A percentile compares a stretch with the other conserved stretches of the same genome.
These are phyloP conservation scores for Clonostachys sp. DNA, from an alignment of 2,329 filamentous ascomycete species.

Conservation along the genomic window DNA sequence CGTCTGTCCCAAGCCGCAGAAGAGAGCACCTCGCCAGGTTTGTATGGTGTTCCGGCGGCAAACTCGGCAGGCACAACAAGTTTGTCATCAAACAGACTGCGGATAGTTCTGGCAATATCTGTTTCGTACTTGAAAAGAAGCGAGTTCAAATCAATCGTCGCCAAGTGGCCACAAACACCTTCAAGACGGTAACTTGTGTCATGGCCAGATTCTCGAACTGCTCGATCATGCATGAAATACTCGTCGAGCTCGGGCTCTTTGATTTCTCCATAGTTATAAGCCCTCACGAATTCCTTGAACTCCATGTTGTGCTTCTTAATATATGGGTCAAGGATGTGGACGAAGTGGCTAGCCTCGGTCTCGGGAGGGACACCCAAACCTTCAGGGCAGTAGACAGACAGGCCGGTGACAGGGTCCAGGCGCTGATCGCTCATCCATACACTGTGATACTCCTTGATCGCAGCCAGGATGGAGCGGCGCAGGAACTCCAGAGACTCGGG, in stretches of 20 bases:
- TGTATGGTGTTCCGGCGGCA: constrained; percentile 58
- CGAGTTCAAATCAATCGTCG: constrained; percentile 92
- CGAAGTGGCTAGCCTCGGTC: constrained; percentile 83
- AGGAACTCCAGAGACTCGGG: constrained; percentile 78
- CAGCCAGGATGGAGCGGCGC: constrained; percentile 73
- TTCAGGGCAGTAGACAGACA: constrained; percentile 81
- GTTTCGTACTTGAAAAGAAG: constrained; percentile 95
- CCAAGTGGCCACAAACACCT: constrained; percentile 79
- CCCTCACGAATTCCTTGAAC: constrained; percentile 79
- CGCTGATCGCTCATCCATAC: constrained; percentile 82
- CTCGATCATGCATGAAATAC: constrained; percentile 94
- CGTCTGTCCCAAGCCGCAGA: constrained; percentile 89
- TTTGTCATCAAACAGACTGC: constrained; percentile 76
- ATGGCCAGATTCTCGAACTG: constrained; percentile 93
- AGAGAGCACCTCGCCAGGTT: constrained; percentile 68
- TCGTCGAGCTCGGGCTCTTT: constrained; percentile 85
- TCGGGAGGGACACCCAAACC: constrained; percentile 86
- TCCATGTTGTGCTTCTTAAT: constrained; percentile 77
- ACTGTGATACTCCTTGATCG: constrained; percentile 93
- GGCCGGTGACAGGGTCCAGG: constrained; percentile 69
- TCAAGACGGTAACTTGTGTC: constrained; percentile 95
- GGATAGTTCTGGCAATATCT: constrained; percentile 85
- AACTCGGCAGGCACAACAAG: constrained; percentile 81
- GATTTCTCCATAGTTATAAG: constrained; percentile 77
- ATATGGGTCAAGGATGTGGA: constrained; percentile 77